phyloP scores from a whole-genome alignment of 306 rosid genomes.

The Lotus japonicus region DNA sequence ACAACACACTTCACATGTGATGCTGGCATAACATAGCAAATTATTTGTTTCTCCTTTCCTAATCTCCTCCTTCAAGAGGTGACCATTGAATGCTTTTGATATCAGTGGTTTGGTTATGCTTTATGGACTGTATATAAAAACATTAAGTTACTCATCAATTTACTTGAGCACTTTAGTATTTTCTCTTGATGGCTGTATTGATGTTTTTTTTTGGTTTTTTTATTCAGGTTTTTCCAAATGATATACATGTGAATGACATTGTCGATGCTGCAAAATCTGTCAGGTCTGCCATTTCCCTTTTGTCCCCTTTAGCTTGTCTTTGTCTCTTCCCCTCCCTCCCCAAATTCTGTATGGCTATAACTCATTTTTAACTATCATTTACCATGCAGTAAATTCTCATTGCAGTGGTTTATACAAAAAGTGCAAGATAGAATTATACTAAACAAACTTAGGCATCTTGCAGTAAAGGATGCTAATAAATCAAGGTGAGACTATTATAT shows the following conservation, averaged over 20 bases:
- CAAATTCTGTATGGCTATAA: constrained; percentile 2
- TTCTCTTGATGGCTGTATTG: constrained; percentile 5
- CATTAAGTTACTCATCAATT: not conserved
- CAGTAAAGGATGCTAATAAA: constrained; percentile 57
- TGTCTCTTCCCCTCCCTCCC: not conserved
- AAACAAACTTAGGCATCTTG: constrained; percentile 50
- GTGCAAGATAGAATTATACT: constrained; percentile 64
- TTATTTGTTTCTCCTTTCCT: not conserved
- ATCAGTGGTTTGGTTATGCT: constrained; percentile 5
- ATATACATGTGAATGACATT: constrained; percentile 55
- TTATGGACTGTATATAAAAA: not conserved
- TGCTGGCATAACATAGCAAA: not conserved
- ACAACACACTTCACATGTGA: not conserved
- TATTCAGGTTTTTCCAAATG: constrained; percentile 76
- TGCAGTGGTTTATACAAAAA: constrained; percentile 71
- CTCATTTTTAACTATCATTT: constrained; percentile 8
- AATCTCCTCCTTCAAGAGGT: not conserved
- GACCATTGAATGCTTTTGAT: not conserved
- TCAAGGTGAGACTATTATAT: constrained; percentile 44
- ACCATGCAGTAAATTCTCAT: constrained; percentile 60
- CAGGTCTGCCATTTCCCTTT: constrained; percentile 44
- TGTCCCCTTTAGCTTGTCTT: not conserved
- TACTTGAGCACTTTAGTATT: not conserved
- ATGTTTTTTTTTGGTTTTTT: constrained; percentile 15
- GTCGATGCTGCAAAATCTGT: constrained; percentile 52